These are phyloP conservation scores for Diaporthe ampelina DNA, from an alignment of 2,329 filamentous ascomycete genomes.

Conservation along the genomic window DNA sequence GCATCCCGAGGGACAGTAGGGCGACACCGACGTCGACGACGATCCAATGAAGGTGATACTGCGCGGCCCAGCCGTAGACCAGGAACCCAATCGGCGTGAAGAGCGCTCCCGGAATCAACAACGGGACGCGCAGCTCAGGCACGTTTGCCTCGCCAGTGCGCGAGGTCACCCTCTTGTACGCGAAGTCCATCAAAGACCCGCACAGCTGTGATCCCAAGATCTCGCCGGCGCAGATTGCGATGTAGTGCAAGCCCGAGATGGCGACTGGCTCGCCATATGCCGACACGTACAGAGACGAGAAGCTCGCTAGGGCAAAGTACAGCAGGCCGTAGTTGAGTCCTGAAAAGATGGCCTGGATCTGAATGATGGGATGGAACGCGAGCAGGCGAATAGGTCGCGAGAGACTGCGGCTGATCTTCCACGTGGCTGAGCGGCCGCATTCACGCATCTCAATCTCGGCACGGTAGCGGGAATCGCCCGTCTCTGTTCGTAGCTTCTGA, in stretches of 20 bases:
- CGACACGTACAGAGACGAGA: conserved; percentile 66
- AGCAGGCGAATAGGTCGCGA: conserved; percentile 70
- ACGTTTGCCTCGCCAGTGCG: conserved; percentile 41
- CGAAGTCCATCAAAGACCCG: conserved; percentile 58
- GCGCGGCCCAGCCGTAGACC: conserved; percentile 60
- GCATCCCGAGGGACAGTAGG: conserved; percentile 49
- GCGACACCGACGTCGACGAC: conserved; percentile 55
- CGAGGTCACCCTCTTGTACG: conserved; percentile 52
- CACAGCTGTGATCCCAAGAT: conserved; percentile 66
- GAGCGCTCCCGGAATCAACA: conserved; percentile 61
- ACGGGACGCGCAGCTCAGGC: conserved; percentile 65
- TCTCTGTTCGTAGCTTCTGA: conserved; percentile 11
- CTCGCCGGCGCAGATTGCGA: conserved; percentile 74
- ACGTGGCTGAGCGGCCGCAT: conserved; percentile 44
- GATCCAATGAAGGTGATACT: conserved; percentile 54
- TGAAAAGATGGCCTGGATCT: conserved; percentile 66
- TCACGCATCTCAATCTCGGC: conserved; percentile 56
- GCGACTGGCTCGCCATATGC: conserved; percentile 68
- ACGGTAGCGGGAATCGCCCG: conserved; percentile 46
- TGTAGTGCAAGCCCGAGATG: conserved; percentile 75
- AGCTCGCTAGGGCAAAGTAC: conserved; percentile 74
- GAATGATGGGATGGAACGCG: conserved; percentile 71
- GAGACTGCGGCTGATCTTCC: conserved; percentile 54
- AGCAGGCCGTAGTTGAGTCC: conserved; percentile 73
- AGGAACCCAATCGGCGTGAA: conserved; percentile 56